Evolutionary conservation across 257 asterid species (phyloP).

Genomic region (Prunella vulgaris): DNA sequence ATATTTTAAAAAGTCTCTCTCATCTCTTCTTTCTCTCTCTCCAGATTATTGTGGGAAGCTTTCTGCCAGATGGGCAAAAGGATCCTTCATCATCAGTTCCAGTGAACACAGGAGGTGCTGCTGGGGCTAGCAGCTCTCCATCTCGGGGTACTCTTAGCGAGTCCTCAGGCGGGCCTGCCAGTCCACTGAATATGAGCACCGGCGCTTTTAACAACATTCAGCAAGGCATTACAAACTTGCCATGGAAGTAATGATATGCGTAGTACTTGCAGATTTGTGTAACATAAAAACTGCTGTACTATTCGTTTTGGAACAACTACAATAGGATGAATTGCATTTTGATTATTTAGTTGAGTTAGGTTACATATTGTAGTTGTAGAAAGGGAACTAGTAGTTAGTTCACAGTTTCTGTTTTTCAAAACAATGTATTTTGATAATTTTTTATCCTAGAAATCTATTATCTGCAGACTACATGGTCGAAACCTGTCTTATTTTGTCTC

Average conservation of each 20-base stretch:
- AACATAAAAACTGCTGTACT: constrained; percentile 18
- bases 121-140: constrained; percentile 42
- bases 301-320: constrained; percentile 15
- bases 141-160: constrained; percentile 43
- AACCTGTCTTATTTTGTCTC: neutral
- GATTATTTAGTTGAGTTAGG: constrained; percentile 14
- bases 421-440: neutral
- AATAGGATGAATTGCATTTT: constrained; percentile 5
- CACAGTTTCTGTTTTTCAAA: neutral
- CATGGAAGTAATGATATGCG: constrained; percentile 30
- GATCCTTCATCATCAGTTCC: constrained; percentile 25
- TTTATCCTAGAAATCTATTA: neutral
- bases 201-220: constrained; percentile 23
- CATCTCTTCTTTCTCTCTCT: neutral
- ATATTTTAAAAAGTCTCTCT: neutral
- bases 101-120: constrained; percentile 28
- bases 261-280: neutral
- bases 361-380: constrained; percentile 13
- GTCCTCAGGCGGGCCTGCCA: constrained; percentile 44
- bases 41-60: constrained; percentile 51
- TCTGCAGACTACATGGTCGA: neutral
- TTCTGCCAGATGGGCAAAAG: constrained; percentile 28
- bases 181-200: constrained; percentile 35
- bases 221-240: constrained; percentile 30
- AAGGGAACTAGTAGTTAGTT: neutral